Conservation (phyloP, 257 asterid genomes). For the Solanum okadae region DNA sequence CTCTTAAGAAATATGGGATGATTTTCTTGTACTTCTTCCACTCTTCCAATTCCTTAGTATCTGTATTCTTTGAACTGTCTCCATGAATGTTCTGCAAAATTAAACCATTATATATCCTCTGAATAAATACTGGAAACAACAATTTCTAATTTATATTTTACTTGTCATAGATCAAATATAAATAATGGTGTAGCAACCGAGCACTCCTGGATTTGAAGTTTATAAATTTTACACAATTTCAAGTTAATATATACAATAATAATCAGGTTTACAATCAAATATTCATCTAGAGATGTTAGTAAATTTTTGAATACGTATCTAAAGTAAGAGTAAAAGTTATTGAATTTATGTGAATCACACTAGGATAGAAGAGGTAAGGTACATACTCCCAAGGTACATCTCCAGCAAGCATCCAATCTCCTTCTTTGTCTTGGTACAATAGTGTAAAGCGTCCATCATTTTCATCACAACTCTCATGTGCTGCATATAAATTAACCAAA, state of each 20-base stretch:
- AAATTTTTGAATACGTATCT: not conserved
- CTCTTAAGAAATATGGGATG: not conserved
- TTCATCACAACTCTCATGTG: constrained; percentile 22
- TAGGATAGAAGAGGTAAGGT: not conserved
- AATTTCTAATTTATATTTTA: not conserved
- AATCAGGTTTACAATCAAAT: not conserved
- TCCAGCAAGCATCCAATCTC: constrained; percentile 53
- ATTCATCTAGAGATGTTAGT: not conserved
- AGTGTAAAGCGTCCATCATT: constrained; percentile 24
- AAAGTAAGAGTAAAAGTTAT: no score
- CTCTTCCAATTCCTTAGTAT: not conserved
- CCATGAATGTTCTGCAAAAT: constrained; percentile 37
- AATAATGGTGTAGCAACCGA: not conserved
- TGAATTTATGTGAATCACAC: no score
- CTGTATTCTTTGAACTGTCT: not conserved
- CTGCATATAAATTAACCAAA: not conserved
- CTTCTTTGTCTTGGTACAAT: constrained; percentile 43
- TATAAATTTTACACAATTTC: no score
- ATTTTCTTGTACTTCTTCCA: not conserved
- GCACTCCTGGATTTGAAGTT: not conserved
- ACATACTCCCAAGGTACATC: constrained; percentile 65
- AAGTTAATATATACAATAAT: not conserved
- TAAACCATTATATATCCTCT: not conserved
- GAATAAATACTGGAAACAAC: not conserved
- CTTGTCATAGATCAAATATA: not conserved